Conservation (phyloP, 768 basidiomycete species). For the Agrocybe chaxingu region DNA sequence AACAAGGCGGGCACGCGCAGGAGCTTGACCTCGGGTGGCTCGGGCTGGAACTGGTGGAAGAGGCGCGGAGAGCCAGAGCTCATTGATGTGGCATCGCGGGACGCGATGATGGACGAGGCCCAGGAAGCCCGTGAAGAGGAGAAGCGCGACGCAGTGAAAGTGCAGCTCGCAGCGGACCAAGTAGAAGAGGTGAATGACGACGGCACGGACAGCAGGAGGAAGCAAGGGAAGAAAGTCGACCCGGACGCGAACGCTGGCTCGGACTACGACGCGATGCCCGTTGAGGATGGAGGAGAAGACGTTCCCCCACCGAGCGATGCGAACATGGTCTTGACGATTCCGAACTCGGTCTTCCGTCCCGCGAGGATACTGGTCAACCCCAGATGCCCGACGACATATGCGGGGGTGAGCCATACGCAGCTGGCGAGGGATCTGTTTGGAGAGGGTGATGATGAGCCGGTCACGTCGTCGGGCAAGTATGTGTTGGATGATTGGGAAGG, state of each 20-base stretch:
- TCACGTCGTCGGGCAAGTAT: conserved; percentile 62
- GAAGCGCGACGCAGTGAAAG: conserved; percentile 28
- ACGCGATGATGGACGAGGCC: conserved; percentile 25
- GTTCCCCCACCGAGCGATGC: conserved; percentile 35
- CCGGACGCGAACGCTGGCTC: conserved; percentile 81
- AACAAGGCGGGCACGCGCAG: conserved; percentile 26
- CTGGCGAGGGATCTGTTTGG: conserved; percentile 95
- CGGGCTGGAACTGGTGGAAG: neutral
- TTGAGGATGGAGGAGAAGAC: conserved; percentile 48
- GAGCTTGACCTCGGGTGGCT: too few species aligned
- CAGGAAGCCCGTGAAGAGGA: too few species aligned
- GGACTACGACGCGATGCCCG: conserved; percentile 85
- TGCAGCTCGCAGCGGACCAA: conserved; percentile 24
- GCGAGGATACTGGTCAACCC: conserved; percentile 95
- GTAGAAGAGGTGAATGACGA: conserved; percentile 33
- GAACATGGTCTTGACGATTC: conserved; percentile 54
- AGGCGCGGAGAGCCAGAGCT: conserved; percentile 28
- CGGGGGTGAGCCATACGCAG: conserved; percentile 94
- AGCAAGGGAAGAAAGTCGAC: conserved; percentile 40
- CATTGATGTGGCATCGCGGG: conserved; percentile 31
- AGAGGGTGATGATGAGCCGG: conserved; percentile 58
- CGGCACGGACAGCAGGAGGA: conserved; percentile 22
- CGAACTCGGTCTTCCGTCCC: conserved; percentile 84
- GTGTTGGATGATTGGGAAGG: conserved; percentile 93
- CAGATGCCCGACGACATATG: conserved; percentile 96